Base-by-base conservation (phyloP, 345 rosid species). In the Pistacia vera region DNA sequence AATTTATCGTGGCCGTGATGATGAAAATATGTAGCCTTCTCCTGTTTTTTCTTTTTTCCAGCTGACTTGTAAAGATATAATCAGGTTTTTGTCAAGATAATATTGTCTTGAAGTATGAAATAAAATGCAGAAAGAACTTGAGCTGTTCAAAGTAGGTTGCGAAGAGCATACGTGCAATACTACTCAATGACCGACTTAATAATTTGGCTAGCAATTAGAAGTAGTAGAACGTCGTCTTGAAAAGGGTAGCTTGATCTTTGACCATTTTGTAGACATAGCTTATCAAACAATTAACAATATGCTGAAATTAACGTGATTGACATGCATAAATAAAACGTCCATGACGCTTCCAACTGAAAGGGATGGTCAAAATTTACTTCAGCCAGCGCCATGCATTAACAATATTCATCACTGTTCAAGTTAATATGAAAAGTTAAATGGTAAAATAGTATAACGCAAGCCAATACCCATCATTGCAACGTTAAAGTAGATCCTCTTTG, bases 401-500 rank as follows among this genome's bases (percentile, higher is more conserved):
- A 25, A 25, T 25, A 38, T 38, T 38, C 41, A 38, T 6, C 41
- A 38, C 7, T 38, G 41, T 38, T 38, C 41, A 38, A 38, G 41
- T 38, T 4, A 38, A 38, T 38, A 38, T 38, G 41, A 4, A 38
- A 41, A 41, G 9, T 41, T 8, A 5, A 5, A 41, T 8, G 46
- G 2, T 30, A 2, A 5, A 41, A 7, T 25, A 25, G 25, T 25
- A 25, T 25, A 25, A 25, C 25, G 25, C 25, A n/a, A n/a, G n/a
- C n/a, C n/a, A n/a, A 25, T 41, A 49, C 58, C 28, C 41, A 62
- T 73, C 59, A 73, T 72, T 60, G 22, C 57, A 10, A 68, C 0
- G 60, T 30, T 68, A 20, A 11, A 66, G 2, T 30, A 16, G 75
- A 59, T 60, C 55, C 65, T 73, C 76, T 17, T 74, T 49, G 70